Conservation (phyloP, 2,329 filamentous ascomycete species). For the Fusarium sp. region DNA sequence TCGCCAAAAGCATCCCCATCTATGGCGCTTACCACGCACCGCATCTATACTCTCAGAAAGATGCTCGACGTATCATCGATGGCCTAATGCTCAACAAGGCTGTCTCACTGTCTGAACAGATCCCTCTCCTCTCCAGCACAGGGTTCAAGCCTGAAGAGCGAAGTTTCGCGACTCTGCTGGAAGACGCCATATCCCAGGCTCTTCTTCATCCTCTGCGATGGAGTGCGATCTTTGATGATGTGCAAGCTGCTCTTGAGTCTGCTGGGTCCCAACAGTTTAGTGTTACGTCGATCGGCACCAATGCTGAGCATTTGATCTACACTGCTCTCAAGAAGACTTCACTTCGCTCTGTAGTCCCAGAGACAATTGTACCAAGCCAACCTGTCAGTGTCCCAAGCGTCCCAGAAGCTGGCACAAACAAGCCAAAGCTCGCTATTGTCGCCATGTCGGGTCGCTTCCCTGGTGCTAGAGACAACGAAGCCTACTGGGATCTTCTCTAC, state of each 20-base stretch:
- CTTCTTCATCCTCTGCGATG: constrained; percentile 32
- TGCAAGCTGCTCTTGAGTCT: constrained; percentile 11
- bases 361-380: fast-evolving
- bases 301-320: constrained; percentile 38
- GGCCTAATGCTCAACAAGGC: constrained; percentile 8
- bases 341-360: constrained; percentile 20
- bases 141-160: constrained; percentile 15
- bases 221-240: constrained; percentile 20
- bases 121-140: constrained; percentile 19
- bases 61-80: constrained; percentile 18
- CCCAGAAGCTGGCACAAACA: neutral
- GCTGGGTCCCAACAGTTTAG: constrained; percentile 11
- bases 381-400: fast-evolving
- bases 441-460: constrained; percentile 76
- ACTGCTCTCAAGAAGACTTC: constrained; percentile 38
- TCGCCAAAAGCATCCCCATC: constrained; percentile 31
- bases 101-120: constrained; percentile 7
- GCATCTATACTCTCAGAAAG: constrained; percentile 32
- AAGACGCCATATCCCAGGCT: constrained; percentile 27
- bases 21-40: constrained; percentile 39
- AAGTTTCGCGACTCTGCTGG: constrained; percentile 27
- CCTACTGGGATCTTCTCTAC: constrained; percentile 74
- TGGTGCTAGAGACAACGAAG: constrained; percentile 67
- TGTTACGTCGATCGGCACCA: constrained; percentile 19
- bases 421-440: constrained; percentile 64